Conservation (phyloP, 495 filamentous ascomycete species). For the Aspergillus kassunensis region DNA sequence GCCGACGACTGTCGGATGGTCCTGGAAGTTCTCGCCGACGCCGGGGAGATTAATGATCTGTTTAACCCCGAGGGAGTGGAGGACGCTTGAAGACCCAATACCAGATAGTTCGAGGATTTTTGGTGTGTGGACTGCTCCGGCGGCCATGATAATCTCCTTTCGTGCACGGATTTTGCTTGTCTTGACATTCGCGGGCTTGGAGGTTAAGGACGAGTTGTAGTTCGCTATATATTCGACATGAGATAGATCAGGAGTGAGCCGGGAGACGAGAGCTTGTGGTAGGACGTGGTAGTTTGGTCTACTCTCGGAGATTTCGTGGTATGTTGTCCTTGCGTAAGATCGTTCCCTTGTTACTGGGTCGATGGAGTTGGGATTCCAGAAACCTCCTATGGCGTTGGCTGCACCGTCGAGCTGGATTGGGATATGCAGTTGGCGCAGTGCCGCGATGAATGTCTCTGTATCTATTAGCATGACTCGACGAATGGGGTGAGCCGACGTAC, state of each 20-base stretch:
- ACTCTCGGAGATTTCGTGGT: background rate
- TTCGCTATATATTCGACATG: background rate
- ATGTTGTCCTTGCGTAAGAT: background rate
- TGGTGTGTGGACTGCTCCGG: constrained; percentile 52
- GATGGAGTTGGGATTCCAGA: constrained; percentile 3
- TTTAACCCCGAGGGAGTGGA: constrained; percentile 39
- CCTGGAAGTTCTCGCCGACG: constrained; percentile 56
- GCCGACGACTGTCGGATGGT: constrained; percentile 33
- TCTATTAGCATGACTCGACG: background rate
- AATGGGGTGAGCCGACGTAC: background rate
- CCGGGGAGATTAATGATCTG: constrained; percentile 41
- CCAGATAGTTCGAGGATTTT: constrained; percentile 53
- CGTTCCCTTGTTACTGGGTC: background rate
- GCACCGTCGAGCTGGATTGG: constrained; percentile 1
- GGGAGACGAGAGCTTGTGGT: background rate
- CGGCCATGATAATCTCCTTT: constrained; percentile 52
- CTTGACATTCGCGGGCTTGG: constrained; percentile 12
- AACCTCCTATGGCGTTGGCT: background rate
- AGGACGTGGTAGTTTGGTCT: constrained; percentile 5
- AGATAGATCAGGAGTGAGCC: background rate
- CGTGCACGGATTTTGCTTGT: constrained; percentile 38
- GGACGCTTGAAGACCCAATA: constrained; percentile 37
- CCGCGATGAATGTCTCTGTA: background rate
- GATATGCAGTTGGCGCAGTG: background rate
- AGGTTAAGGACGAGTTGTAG: background rate